Percentiles rank a stretch among this genome's conserved stretches.
These are phyloP conservation scores for Agarophyton chilense DNA, from an alignment of 23 red algal species.

Conservation along the genomic window DNA sequence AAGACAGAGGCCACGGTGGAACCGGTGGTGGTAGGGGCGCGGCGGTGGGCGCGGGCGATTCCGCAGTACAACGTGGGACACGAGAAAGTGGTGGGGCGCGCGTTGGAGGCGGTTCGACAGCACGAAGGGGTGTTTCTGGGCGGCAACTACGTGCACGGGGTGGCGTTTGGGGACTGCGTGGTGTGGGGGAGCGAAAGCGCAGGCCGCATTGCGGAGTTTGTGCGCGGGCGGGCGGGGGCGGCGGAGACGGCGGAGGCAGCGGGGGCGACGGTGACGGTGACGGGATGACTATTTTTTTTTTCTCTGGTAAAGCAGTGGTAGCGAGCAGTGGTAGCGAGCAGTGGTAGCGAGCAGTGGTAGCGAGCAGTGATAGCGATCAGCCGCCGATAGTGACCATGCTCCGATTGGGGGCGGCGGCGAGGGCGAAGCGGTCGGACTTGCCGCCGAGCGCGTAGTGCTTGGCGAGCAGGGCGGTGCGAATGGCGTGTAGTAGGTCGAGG, in stretches of 20 bases:
- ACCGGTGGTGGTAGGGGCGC: slow-evolving; percentile 79
- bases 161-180: slow-evolving; percentile 98
- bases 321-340: no score
- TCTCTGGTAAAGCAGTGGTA: no score
- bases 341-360: no score
- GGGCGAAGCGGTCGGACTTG: slow-evolving; percentile 48
- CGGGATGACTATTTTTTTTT: no score
- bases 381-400: slow-evolving; percentile 87
- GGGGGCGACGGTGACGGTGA: background rate
- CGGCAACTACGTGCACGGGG: slow-evolving; percentile 88
- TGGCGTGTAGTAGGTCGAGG: slow-evolving; percentile 35
- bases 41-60: slow-evolving; percentile 88
- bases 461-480: slow-evolving; percentile 54
- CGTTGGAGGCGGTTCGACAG: slow-evolving; percentile 18
- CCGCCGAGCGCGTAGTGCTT: slow-evolving; percentile 89
- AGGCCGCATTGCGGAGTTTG: slow-evolving; percentile 36
- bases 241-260: background rate
- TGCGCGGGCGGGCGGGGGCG: background rate
- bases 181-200: slow-evolving; percentile 79
- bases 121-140: slow-evolving; percentile 84
- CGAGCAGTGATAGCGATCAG: no score
- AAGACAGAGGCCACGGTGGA: slow-evolving; percentile 49
- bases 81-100: slow-evolving; percentile 32
- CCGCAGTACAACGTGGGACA: slow-evolving; percentile 88
- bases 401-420: slow-evolving; percentile 63